Conservation (phyloP, 495 filamentous ascomycete species). For the Amphirosellinia nigrospora region DNA sequence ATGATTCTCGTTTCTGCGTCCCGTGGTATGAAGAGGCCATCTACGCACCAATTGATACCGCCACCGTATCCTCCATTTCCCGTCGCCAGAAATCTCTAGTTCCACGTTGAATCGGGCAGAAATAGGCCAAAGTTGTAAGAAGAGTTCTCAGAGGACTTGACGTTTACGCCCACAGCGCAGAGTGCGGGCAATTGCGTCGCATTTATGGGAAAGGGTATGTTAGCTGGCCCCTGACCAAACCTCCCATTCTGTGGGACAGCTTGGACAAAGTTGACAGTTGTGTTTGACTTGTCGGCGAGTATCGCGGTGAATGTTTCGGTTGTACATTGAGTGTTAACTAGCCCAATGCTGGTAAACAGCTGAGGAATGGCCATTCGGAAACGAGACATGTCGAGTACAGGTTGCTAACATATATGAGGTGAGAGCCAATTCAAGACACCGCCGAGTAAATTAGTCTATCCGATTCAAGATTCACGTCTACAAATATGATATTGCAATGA, state of each 20-base stretch:
- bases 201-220: constrained; percentile 48
- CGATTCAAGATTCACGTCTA: not conserved
- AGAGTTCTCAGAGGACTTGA: constrained; percentile 49
- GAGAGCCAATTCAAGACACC: not conserved
- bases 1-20: not conserved
- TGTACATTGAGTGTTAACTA: constrained; percentile 28
- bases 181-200: constrained; percentile 50
- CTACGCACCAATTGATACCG: constrained; percentile 49
- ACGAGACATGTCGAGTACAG: constrained; percentile 24
- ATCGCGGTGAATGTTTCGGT: constrained; percentile 31
- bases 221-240: constrained; percentile 38
- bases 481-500: no score
- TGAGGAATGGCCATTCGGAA: constrained; percentile 11
- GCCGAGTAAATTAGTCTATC: not conserved
- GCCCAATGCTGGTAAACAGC: constrained; percentile 24
- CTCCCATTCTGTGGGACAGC: constrained; percentile 37
- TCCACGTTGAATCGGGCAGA: constrained; percentile 53
- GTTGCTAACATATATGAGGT: not conserved
- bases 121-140: constrained; percentile 59
- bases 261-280: constrained; percentile 36
- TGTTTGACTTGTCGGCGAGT: constrained; percentile 28
- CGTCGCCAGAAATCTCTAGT: constrained; percentile 58
- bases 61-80: constrained; percentile 65
- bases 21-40: not conserved
- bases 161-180: constrained; percentile 55